Evolutionary conservation across 805 yeast genomes (phyloP), one percentile per base, ranked within the genome.

Genomic region (Suhomyces xylopsoci): DNA sequence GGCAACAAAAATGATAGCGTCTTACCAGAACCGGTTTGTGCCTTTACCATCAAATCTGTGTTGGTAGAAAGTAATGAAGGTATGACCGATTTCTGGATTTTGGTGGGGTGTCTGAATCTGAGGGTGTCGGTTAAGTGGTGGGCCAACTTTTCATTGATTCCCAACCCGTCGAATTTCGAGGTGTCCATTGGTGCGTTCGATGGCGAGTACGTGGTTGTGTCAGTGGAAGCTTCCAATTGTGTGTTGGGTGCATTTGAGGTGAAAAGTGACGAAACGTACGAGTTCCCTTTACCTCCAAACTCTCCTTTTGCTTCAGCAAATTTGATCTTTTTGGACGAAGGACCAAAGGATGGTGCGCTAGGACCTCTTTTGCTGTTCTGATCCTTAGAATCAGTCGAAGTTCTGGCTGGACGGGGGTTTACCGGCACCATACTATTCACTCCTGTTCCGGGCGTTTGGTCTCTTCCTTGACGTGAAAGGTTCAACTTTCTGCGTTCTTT

Each of bases 11-110:
- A 96, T 0, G 98, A 85, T 51, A 94, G 70, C 0, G 99, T 94
- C 69, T 94, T 94, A 69, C 99, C 99, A 0, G 98, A 92, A 50
- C 99, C 99, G 0, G 99, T 94, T 70, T 96, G 97, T 0, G 99
- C 97, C 64, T 91, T 96, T 46, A 94, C 88, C 59, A 94, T 88
- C 51, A 91, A 72, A 69, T 94, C 99, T 30, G 75, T 69, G 19
- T 78, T 71, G 26, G 63, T 54, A 17, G 62, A 55, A 14, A 81
- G 59, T 26, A 84, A 66, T 49, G 76, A 74, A 19, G 98, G 97
- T 8, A 91, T 74, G 0, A 88, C 94, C 5, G 87, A 71, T 57
- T 90, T 80, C 70, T 94, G 99, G 58, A 94, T 90, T 59, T 82
- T 83, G 0, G 99, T 96, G 1, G 99, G 99, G 22, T 81, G 73